phyloP scores from a whole-genome alignment of 148 eudicot genomes.

The Camellia japonica region DNA sequence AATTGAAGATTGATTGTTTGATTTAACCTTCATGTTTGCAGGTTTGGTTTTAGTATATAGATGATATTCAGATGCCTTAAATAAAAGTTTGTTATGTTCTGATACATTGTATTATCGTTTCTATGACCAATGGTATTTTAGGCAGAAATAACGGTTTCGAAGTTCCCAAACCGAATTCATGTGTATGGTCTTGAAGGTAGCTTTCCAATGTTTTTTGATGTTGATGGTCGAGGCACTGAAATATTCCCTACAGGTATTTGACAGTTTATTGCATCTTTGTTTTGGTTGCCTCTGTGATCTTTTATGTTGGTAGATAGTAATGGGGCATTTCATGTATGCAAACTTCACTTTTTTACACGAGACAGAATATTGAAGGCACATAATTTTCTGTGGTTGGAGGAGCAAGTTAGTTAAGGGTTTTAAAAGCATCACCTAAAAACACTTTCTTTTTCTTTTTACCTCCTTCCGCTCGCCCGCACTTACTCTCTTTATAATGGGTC shows the following conservation, averaged over 20 bases:
- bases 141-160: constrained; percentile 76
- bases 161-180: constrained; percentile 75
- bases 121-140: constrained; percentile 15
- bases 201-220: constrained; percentile 77
- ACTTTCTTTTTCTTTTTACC: too few species aligned
- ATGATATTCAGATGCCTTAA: not conserved
- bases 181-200: constrained; percentile 85
- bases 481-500: not conserved
- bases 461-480: not conserved
- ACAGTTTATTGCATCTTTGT: not conserved
- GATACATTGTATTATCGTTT: not conserved
- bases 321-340: not conserved
- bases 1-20: not conserved
- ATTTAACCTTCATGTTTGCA: not conserved
- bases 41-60: not conserved
- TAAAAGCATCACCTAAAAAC: not conserved
- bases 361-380: not conserved
- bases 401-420: not conserved
- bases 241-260: constrained; percentile 78
- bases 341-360: not conserved
- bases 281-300: not conserved
- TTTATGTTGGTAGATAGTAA: not conserved
- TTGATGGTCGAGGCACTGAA: constrained; percentile 81
- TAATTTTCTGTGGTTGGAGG: not conserved
- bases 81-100: not conserved